A percentile compares a stretch with the other conserved stretches of the same genome.
These are phyloP conservation scores for Penicillium sp. DNA, from an alignment of 2,329 filamentous ascomycete species.

Conservation along the genomic window DNA sequence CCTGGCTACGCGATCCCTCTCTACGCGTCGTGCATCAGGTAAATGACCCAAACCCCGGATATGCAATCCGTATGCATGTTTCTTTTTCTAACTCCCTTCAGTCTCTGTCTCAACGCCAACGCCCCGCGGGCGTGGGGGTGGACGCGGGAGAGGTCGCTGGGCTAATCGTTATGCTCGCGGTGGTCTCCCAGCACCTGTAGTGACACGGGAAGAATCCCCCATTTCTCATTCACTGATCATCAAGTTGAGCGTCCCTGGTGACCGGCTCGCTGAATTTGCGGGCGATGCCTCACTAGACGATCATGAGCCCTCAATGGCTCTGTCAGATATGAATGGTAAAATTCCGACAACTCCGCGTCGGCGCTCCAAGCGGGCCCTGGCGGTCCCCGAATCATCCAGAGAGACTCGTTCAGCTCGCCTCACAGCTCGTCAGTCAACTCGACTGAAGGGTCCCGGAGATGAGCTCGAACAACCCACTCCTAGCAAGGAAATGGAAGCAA, in stretches of 20 bases:
- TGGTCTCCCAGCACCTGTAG: conserved; percentile 8
- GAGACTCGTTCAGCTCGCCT: conserved; percentile 25
- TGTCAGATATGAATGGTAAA: conserved; percentile 1
- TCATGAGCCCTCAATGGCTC: conserved; percentile 8
- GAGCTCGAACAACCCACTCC: conserved; percentile 4
- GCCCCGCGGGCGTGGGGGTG: conserved; percentile 15
- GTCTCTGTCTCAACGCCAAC: conserved; percentile 14
- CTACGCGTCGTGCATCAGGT: conserved; percentile 25
- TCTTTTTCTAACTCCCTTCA: conserved; percentile 12
- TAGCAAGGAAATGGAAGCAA: not conserved
- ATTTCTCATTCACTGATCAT: not conserved
- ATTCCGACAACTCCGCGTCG: conserved; percentile 34
- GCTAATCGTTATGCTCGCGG: conserved; percentile 14
- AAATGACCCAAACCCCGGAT: conserved; percentile 6
- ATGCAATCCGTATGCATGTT: not conserved
- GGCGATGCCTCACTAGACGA: conserved; percentile 11
- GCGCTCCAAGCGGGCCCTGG: conserved; percentile 30
- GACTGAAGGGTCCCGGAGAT: conserved; percentile 27
- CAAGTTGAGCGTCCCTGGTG: not conserved
- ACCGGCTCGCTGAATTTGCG: not conserved
- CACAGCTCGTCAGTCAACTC: conserved; percentile 27
- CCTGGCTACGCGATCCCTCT: conserved; percentile 13
- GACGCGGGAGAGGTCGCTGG: conserved; percentile 20
- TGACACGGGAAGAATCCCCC: not conserved
- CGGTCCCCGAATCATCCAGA: conserved; percentile 32